A percentile compares a stretch with the other conserved stretches of the same genome.
Evolutionary conservation across 306 rosid genomes (phyloP).

Genomic region (Parietaria judaica): DNA sequence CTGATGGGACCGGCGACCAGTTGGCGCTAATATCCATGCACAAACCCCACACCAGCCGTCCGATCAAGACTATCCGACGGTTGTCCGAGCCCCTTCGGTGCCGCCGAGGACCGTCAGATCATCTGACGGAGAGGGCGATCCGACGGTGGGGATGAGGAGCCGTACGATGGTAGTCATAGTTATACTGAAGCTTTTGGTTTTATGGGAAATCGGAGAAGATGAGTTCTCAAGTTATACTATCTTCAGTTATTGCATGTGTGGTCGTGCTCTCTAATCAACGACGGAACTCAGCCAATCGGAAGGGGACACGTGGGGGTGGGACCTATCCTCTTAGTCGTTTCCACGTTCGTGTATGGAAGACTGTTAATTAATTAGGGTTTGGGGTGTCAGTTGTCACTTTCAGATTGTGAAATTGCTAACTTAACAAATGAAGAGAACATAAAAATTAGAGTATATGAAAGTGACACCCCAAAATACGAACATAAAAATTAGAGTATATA

Average conservation of each 20-base stretch:
- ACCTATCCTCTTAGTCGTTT: too few relatives aligned
- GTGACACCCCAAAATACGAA: too few relatives aligned
- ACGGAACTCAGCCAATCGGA: not conserved
- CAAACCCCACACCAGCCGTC: slow-evolving; percentile 2
- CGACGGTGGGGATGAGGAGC: slow-evolving; percentile 4
- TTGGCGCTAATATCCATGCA: slow-evolving; percentile 6
- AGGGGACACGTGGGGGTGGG: slow-evolving; percentile 9
- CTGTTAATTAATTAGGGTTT: too few relatives aligned
- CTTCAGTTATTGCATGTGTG: not conserved
- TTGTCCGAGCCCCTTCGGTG: not conserved
- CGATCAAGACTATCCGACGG: slow-evolving; percentile 13
- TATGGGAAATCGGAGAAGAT: not conserved
- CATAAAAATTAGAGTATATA: too few relatives aligned
- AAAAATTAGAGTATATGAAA: too few relatives aligned
- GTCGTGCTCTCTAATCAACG: slow-evolving; percentile 15
- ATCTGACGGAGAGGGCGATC: not conserved
- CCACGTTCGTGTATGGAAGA: too few relatives aligned
- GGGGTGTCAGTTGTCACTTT: too few relatives aligned
- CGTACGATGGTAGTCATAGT: not conserved
- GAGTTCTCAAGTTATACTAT: too few relatives aligned
- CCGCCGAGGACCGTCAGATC: slow-evolving; percentile 18
- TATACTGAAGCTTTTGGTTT: not conserved
- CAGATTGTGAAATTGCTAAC: too few relatives aligned
- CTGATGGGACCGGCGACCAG: slow-evolving; percentile 28
- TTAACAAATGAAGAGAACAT: too few relatives aligned